Evolutionary conservation across 1,284 basidiomycete species (phyloP), one percentile per base, ranked within the genome.

Genomic region (Exobasidium rhododendri): DNA sequence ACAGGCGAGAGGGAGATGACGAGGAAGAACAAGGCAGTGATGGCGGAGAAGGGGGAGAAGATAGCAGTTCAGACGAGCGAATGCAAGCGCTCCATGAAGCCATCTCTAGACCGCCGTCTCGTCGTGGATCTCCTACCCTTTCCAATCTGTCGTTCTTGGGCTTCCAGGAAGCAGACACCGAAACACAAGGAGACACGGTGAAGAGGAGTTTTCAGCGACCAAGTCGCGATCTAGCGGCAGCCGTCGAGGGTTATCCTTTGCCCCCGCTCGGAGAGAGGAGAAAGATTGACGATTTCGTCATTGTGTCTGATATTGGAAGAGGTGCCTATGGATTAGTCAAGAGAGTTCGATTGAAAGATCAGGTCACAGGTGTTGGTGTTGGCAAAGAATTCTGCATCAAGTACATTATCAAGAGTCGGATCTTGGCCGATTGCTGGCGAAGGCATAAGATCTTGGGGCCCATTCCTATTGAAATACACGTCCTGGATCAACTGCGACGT

Each of bases 301-400:
- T 79, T 13, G 60, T 70, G 0, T 65, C 66, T 2, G 72, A 77
- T 49, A 69, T 79, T 20, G 69, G 94, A 26, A 86, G 92, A 62
- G 94, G 94, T n/a, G 94, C 94, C 13, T 98, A 98, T 80, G 94
- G 94, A 0, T 83, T 97, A 49, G 94, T 98, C 28, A 94, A 96
- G 82, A 85, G 91, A 58, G 94, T 88, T 0, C 84, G 90, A 63
- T 89, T 92, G 78, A 89, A 88, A 72, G 85, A 85, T 43, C 2
- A 24, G 26, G 29, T 28, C 3, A 45, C 30, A n/a, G 52, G 52
- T 29, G 29, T 58, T 3, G 47, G 63, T 3, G 49, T 57, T 11
- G 75, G 84, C 78, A 82, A 84, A 5, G 82, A 83, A 62, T 82
- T 97, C 60, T 88, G 97, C 69, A 93, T 97, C 83, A 98, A 98